Conservation (phyloP, 768 basidiomycete species). For the Phlebiopsis gigantea region DNA sequence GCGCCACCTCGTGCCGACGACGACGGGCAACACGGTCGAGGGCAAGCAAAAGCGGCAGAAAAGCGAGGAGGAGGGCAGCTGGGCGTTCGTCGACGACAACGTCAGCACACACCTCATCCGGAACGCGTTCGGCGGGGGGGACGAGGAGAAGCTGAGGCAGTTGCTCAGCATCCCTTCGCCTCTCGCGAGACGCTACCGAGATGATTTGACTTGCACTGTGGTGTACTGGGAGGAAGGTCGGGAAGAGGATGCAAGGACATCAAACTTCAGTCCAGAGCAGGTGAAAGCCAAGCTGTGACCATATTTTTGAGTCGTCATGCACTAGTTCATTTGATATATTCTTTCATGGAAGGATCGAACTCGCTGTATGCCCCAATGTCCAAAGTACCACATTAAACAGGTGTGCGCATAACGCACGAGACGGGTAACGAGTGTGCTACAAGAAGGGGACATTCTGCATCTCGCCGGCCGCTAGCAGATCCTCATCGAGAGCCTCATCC, state of each 20-base stretch:
- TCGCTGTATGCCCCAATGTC: no score
- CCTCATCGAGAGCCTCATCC: conserved; percentile 75
- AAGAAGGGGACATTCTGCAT: conserved; percentile 76
- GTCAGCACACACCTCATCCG: conserved; percentile 79
- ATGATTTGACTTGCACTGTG: conserved; percentile 83
- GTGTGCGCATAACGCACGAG: not conserved
- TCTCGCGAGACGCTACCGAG: conserved; percentile 68
- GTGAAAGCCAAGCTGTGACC: conserved; percentile 22
- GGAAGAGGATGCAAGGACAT: conserved; percentile 35
- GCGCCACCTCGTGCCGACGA: conserved; percentile 52
- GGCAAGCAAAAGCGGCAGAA: conserved; percentile 47
- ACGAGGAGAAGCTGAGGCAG: conserved; percentile 50
- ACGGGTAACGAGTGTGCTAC: conserved; percentile 23
- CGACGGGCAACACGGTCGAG: conserved; percentile 47
- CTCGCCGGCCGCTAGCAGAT: conserved; percentile 73
- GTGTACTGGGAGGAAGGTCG: conserved; percentile 77
- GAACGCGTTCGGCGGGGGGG: conserved; percentile 88
- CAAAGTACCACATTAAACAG: not conserved
- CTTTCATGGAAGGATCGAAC: no score
- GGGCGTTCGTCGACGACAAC: conserved; percentile 80
- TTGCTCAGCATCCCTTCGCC: conserved; percentile 82
- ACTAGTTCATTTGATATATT: no score
- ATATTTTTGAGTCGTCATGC: no score
- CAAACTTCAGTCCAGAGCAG: conserved; percentile 9
- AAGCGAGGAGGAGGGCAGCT: conserved; percentile 40